Evolutionary conservation across 345 rosid genomes (phyloP).

Genomic region (Acer campestre): DNA sequence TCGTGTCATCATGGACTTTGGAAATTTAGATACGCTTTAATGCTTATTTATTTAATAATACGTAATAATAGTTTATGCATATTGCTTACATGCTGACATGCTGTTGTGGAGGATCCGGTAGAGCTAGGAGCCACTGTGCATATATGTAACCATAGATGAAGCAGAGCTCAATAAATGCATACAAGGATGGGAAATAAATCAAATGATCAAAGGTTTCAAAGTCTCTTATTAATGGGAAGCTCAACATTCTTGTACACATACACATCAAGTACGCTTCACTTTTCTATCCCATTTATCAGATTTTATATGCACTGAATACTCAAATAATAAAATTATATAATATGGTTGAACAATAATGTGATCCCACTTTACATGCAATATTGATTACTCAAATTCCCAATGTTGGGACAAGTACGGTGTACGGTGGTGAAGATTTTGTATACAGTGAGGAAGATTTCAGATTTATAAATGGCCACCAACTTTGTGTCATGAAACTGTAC

Average conservation of each 20-base stretch:
- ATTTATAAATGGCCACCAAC: slow-evolving; percentile 33
- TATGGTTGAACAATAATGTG: background rate
- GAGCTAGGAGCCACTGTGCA: slow-evolving; percentile 55
- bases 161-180: slow-evolving; percentile 39
- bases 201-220: slow-evolving; percentile 34
- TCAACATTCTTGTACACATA: slow-evolving; percentile 49
- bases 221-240: slow-evolving; percentile 45
- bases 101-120: slow-evolving; percentile 60
- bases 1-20: no score
- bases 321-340: no score
- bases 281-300: no score
- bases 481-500: slow-evolving; percentile 39
- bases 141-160: slow-evolving; percentile 36
- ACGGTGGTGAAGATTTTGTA: slow-evolving; percentile 28
- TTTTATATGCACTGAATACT: no score
- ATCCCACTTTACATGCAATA: slow-evolving; percentile 35
- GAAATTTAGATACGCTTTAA: no score
- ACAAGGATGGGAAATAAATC: slow-evolving; percentile 34
- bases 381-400: slow-evolving; percentile 15
- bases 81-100: slow-evolving; percentile 31
- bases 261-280: no score
- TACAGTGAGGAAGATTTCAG: slow-evolving; percentile 42
- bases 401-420: slow-evolving; percentile 40
- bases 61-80: no score
- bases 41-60: no score